A percentile compares a stretch with the other conserved stretches of the same genome.
phyloP scores from a whole-genome alignment of 2,329 filamentous ascomycete genomes.

The Macrophomina phaseolina region DNA sequence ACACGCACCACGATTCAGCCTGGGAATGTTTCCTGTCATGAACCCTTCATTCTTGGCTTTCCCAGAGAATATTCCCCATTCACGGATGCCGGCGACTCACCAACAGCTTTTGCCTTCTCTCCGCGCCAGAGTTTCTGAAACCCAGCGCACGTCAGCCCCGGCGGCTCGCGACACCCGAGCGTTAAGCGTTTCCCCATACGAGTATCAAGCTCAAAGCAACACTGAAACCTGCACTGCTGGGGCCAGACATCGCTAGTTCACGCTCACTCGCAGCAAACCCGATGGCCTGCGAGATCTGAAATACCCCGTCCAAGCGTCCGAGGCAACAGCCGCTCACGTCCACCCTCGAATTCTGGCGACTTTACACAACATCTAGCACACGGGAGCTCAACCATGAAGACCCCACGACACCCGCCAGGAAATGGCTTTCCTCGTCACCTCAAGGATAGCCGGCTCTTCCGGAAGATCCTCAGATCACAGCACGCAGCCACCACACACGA shows the following conservation, averaged over 20 bases:
- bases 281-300: neutral
- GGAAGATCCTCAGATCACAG: conserved; percentile 1
- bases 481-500: neutral
- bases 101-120: neutral
- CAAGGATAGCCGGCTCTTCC: neutral
- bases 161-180: conserved; percentile 4
- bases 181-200: conserved; percentile 7
- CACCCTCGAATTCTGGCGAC: neutral
- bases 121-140: neutral
- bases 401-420: neutral
- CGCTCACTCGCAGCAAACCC: neutral
- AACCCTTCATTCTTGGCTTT: too few species aligned
- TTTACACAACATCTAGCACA: neutral
- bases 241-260: neutral
- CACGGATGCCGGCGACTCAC: neutral
- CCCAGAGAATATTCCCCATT: too few species aligned
- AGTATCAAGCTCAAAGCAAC: conserved; percentile 6
- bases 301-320: conserved; percentile 12
- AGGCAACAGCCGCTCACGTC: neutral
- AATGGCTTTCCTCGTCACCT: neutral
- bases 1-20: too few species aligned
- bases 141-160: conserved; percentile 4
- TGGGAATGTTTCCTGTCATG: too few species aligned
- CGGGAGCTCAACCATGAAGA: neutral
- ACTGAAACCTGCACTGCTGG: neutral